A percentile compares a stretch with the other conserved stretches of the same genome.
Evolutionary conservation across 768 basidiomycete species (phyloP).

Genomic region (Trametes cinnabarina): DNA sequence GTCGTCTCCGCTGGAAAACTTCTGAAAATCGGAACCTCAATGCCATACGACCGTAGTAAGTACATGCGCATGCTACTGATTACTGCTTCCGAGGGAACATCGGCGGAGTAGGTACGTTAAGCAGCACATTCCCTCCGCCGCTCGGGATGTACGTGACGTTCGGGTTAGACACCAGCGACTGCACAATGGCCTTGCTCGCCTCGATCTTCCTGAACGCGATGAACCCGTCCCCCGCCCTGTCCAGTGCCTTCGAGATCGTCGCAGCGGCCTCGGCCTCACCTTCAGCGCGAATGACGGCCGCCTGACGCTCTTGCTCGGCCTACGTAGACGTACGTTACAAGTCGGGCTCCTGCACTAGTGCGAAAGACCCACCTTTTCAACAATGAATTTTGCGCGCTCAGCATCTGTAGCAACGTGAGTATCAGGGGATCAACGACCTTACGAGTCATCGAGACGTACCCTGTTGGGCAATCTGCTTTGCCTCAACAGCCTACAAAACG

Average conservation of each 20-base stretch:
- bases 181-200: conserved; percentile 95
- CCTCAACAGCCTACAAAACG: conserved; percentile 80
- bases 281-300: conserved; percentile 95
- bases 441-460: conserved; percentile 43
- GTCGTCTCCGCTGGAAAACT: neutral
- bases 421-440: neutral
- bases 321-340: conserved; percentile 30
- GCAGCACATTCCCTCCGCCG: conserved; percentile 72
- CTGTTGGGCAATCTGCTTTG: conserved; percentile 99
- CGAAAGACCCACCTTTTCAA: conserved; percentile 76
- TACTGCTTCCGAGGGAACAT: conserved; percentile 29
- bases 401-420: conserved; percentile 58
- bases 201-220: conserved; percentile 95
- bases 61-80: conserved; percentile 10
- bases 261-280: conserved; percentile 97
- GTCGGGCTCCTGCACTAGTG: neutral
- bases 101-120: conserved; percentile 72
- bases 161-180: conserved; percentile 71
- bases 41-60: too few species aligned
- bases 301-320: conserved; percentile 99
- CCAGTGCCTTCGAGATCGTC: conserved; percentile 87
- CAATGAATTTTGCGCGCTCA: conserved; percentile 97
- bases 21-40: neutral
- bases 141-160: conserved; percentile 92
- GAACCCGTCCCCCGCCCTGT: conserved; percentile 95